A percentile compares a stretch with the other conserved stretches of the same genome.
Conservation (phyloP, 306 rosid species). For the Carpinus viminea region DNA sequence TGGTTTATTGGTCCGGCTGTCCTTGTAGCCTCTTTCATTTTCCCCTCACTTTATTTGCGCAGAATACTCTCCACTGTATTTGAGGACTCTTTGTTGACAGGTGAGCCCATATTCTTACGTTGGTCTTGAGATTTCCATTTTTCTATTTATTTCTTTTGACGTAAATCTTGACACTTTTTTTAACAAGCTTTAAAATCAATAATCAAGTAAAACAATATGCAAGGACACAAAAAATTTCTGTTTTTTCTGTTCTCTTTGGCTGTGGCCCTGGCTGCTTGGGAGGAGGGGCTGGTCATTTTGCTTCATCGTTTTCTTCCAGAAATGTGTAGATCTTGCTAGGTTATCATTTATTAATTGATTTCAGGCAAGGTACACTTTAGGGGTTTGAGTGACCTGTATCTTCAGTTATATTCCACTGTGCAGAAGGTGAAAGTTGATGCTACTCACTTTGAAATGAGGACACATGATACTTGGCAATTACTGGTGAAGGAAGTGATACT, state of each 20-base stretch:
- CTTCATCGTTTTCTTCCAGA: too few relatives aligned
- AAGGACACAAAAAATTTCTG: not conserved
- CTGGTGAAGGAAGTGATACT: slow-evolving; percentile 9
- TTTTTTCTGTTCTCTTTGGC: not conserved
- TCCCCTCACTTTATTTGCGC: slow-evolving; percentile 90
- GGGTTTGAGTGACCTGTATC: slow-evolving; percentile 15
- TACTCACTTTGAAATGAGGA: not conserved
- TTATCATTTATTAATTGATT: too few relatives aligned
- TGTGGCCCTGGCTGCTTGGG: not conserved
- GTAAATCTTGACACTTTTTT: not conserved
- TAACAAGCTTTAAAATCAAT: slow-evolving; percentile 4
- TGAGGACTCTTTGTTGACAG: slow-evolving; percentile 96
- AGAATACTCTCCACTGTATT: slow-evolving; percentile 70
- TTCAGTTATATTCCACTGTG: slow-evolving; percentile 13
- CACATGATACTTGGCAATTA: not conserved
- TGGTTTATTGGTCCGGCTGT: slow-evolving; percentile 90
- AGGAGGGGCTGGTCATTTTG: too few relatives aligned
- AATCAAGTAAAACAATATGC: not conserved
- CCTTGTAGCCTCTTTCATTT: slow-evolving; percentile 90
- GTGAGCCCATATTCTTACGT: slow-evolving; percentile 42
- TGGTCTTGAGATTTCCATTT: not conserved
- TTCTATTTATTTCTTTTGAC: not conserved
- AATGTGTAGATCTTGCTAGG: too few relatives aligned
- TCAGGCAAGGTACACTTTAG: slow-evolving; percentile 3
- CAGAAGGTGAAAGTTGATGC: not conserved